Base-by-base conservation (phyloP, 1,139 yeast species). In the Yamadazyma epiphylla region DNA sequence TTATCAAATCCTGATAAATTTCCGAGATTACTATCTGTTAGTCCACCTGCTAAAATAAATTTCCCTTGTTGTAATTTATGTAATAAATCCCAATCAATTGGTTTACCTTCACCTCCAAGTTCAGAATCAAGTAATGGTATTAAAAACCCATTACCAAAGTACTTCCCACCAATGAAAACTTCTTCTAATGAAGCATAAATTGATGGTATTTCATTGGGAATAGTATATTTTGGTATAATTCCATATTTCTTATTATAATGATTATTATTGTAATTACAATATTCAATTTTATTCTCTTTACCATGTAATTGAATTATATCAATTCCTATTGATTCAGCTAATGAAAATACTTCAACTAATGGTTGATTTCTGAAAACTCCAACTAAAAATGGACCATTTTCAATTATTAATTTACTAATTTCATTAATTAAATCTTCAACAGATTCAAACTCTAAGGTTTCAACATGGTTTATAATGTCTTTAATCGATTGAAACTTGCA, bases 261-360 rank as follows among this genome's bases (percentile, higher is more conserved):
- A 1, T 15, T 9, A 3, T 27, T 15, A 26, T 44, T 43, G 5
- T 46, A 38, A 2, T 64, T 58, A 9, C 80, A 58, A 30, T 51
- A 41, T 28, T 65, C 77, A 10, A 58, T 42, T 39, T 81, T 63
- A 25, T 83, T 72, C 53, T 91, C 97, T 26, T 75, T 70, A 1
- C 98, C 98, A 55, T 91, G 98, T 8, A 91, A 59, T 52, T 91
- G 98, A 1, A 91, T 83, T 21, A 87, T 64, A 55, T 89, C 97
- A 10, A 88, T 53, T 0, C 64, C 60, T 15, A 80, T 56, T 7
- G 67, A 69, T 1, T 59, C 48, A 5, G 77, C 77, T 1, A 70
- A 48, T 7, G 46, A 38, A 22, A 68, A 53, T 0, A 89, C 82
- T 13, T 81, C 82, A 2, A 74, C 79, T 2, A 81, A 47, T 0